Percentiles rank a stretch among this genome's conserved stretches.
phyloP scores from a whole-genome alignment of 805 yeast species.

The Debaryomyces castellii region DNA sequence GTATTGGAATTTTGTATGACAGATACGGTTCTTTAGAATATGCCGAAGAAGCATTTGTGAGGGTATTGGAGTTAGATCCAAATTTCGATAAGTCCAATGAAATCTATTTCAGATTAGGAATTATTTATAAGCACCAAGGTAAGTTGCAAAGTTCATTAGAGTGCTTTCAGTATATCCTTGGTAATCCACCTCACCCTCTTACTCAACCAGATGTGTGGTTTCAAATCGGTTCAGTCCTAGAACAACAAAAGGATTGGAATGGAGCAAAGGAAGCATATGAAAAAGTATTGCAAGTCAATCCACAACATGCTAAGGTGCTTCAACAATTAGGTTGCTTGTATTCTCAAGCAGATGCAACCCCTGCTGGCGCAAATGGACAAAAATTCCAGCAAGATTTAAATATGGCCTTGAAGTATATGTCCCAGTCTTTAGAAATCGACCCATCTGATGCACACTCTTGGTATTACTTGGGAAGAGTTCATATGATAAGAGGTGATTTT shows the following conservation, averaged over 20 bases:
- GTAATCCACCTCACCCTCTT: constrained; percentile 91
- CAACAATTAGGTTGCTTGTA: constrained; percentile 95
- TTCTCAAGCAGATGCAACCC: constrained; percentile 54
- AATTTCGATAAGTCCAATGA: constrained; percentile 95
- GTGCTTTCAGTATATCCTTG: constrained; percentile 88
- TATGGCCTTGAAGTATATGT: constrained; percentile 74
- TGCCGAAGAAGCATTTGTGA: constrained; percentile 97
- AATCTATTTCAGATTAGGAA: constrained; percentile 93
- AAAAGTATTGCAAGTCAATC: constrained; percentile 83
- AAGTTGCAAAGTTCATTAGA: constrained; percentile 85
- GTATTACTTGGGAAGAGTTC: constrained; percentile 95
- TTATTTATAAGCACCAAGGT: constrained; percentile 92
- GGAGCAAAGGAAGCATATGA: constrained; percentile 96
- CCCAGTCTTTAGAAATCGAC: constrained; percentile 88
- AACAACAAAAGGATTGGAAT: constrained; percentile 86
- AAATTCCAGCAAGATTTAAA: constrained; percentile 72
- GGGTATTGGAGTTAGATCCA: constrained; percentile 94
- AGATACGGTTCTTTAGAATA: constrained; percentile 94
- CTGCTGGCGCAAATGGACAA: constrained; percentile 34
- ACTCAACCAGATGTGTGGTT: constrained; percentile 98
- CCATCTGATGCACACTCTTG: constrained; percentile 92
- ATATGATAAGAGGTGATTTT: constrained; percentile 94
- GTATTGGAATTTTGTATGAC: constrained; percentile 94
- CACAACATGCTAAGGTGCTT: constrained; percentile 92
- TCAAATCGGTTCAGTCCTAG: constrained; percentile 94